phyloP scores from a whole-genome alignment of 805 yeast genomes.

The Metschnikowia proteae region DNA sequence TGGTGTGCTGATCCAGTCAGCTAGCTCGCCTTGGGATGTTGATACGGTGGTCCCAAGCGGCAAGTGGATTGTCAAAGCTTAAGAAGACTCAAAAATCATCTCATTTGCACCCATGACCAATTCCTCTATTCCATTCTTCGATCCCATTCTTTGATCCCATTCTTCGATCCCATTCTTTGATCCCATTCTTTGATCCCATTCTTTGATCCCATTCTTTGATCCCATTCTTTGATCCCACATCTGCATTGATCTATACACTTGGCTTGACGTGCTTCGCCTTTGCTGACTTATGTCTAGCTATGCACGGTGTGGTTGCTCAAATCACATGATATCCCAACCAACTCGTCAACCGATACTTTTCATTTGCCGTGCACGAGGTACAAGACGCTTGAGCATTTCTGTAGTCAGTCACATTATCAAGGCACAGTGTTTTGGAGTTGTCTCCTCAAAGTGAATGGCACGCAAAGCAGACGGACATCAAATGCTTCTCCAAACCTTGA shows the following conservation, averaged over 20 bases:
- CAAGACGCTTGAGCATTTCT: constrained; percentile 49
- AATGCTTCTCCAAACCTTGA: too few species aligned
- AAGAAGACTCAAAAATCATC: constrained; percentile 42
- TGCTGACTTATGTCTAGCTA: constrained; percentile 56
- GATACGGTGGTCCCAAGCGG: constrained; percentile 52
- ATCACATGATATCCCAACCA: constrained; percentile 54
- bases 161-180: too few species aligned
- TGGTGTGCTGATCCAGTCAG: constrained; percentile 46
- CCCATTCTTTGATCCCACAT: too few species aligned
- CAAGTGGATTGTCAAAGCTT: constrained; percentile 43
- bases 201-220: too few species aligned
- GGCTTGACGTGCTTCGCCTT: constrained; percentile 43
- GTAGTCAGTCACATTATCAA: constrained; percentile 54
- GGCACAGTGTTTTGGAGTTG: constrained; percentile 55
- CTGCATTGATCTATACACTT: constrained; percentile 37
- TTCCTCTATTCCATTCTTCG: constrained; percentile 57
- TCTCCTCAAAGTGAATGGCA: too few species aligned
- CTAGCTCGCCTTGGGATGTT: constrained; percentile 41
- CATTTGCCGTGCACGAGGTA: constrained; percentile 44
- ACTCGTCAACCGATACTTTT: constrained; percentile 50
- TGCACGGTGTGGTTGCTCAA: constrained; percentile 40
- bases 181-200: too few species aligned
- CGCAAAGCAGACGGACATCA: too few species aligned
- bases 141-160: too few species aligned
- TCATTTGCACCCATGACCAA: constrained; percentile 50